Evolutionary conservation across 208 protist genomes (phyloP), one percentile per base, ranked within the genome.

Genomic region (Leishmania turanica): DNA sequence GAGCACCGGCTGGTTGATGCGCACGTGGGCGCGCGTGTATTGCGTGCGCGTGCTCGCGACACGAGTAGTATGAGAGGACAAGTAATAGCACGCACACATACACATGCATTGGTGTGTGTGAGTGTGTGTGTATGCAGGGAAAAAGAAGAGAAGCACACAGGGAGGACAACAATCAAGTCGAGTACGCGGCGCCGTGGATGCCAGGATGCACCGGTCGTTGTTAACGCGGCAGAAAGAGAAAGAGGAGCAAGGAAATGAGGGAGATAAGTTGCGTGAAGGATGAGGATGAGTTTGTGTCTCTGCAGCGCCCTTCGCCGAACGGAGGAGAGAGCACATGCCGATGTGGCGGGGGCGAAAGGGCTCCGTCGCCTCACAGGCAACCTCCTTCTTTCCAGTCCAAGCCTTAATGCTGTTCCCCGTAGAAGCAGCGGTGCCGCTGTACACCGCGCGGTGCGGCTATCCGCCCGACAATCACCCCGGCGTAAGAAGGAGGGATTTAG

Each of bases 41-140:
- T 13, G 21, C 7, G 37, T n/a, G 66, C 24, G 66, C 21, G 40
- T 27, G 40, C 24, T 24, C 37, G 66, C 0, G 66, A 3, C 27
- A 13, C 27, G 40, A 42, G 40, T 19, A 37, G 42, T 17, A 45
- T 72, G 70, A 80, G 62, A 34, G 80, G 24, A 83, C 40, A 58
- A 78, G 34, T 72, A n/a, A 80, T 53, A 73, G 24, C 45, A n/a
- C 45, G 5, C 17, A 13, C 62, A 68, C 13, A 80, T 37, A n/a
- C 17, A 47, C 68, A 31, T 17, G 68, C 19, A 40, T 31, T 13
- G 4, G 64, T 7, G 64, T 69, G 31, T 37, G 24, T 84, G 27
- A n/a, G n/a, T 80, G 34, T 75, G 45, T 80, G 45, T 69, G 62
- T 71, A 49, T 80, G 34, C 8, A 78, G 53, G 72, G 53, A 49